These are phyloP conservation scores for Boletus reticulatus DNA, from an alignment of 768 basidiomycete species.

Conservation along the genomic window DNA sequence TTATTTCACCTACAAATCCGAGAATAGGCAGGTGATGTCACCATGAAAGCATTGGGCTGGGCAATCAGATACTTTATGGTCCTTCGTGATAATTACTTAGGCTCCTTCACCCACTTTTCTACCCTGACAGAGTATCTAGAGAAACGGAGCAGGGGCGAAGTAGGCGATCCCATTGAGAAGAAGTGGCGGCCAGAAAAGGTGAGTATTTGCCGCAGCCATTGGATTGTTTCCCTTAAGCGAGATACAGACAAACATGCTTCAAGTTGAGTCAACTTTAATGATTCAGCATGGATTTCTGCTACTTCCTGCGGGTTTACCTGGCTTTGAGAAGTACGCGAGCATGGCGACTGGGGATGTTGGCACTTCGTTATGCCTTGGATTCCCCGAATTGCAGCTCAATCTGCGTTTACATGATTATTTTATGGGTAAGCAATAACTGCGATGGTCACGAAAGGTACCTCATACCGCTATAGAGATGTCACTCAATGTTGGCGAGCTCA, in stretches of 20 bases:
- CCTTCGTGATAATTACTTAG: slow-evolving; percentile 91
- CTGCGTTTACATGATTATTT: slow-evolving; percentile 82
- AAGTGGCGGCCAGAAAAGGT: slow-evolving; percentile 84
- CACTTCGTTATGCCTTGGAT: slow-evolving; percentile 49
- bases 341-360: slow-evolving; percentile 41
- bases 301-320: slow-evolving; percentile 66
- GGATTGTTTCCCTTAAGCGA: slow-evolving; percentile 6
- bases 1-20: not conserved
- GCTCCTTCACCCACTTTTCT: slow-evolving; percentile 89
- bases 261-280: slow-evolving; percentile 62
- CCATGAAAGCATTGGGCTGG: slow-evolving; percentile 82
- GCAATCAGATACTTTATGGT: slow-evolving; percentile 85
- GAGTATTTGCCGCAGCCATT: slow-evolving; percentile 11
- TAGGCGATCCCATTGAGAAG: slow-evolving; percentile 78
- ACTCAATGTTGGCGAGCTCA: slow-evolving; percentile 64
- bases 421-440: slow-evolving; percentile 59
- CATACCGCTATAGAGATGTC: slow-evolving; percentile 60
- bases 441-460: slow-evolving; percentile 4
- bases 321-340: slow-evolving; percentile 43
- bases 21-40: slow-evolving; percentile 47
- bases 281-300: slow-evolving; percentile 54
- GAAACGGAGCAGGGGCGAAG: slow-evolving; percentile 53
- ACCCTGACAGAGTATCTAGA: slow-evolving; percentile 84
- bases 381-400: slow-evolving; percentile 73
- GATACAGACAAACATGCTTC: slow-evolving; percentile 76